Percentiles rank a stretch among this genome's conserved stretches.
Evolutionary conservation across 2,329 filamentous ascomycete species (phyloP).

Genomic region (Pezicula neosporulosa): DNA sequence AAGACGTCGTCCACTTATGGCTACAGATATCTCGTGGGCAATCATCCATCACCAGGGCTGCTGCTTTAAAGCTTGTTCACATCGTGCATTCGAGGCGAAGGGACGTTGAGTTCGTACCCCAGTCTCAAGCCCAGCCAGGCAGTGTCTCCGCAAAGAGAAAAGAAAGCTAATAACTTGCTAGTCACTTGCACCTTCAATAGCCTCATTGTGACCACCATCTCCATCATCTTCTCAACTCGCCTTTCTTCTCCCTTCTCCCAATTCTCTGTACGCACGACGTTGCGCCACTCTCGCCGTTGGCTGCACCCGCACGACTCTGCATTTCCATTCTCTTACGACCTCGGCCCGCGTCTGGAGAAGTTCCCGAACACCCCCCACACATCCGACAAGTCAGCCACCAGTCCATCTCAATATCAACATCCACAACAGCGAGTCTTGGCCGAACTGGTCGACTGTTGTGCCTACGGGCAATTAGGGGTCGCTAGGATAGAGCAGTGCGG

Average conservation of each 20-base stretch:
- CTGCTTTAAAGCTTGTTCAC: too few relatives aligned
- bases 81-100: neutral
- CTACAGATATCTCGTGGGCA: too few relatives aligned
- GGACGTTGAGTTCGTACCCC: neutral
- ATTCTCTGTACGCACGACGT: neutral
- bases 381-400: neutral
- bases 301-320: too few relatives aligned
- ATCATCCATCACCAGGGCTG: too few relatives aligned
- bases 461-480: too few relatives aligned
- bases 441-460: too few relatives aligned
- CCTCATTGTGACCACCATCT: neutral
- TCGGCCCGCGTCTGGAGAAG: too few relatives aligned
- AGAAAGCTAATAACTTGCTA: neutral
- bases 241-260: neutral
- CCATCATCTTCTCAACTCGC: neutral
- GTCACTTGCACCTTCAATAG: neutral
- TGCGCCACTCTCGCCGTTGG: neutral
- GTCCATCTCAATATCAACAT: neutral
- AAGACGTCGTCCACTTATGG: too few relatives aligned
- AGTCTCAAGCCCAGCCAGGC: neutral
- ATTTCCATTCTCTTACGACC: too few relatives aligned
- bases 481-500: too few relatives aligned
- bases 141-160: constrained; percentile 1
- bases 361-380: neutral
- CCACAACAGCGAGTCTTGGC: too few relatives aligned